Conservation (phyloP, 2,329 filamentous ascomycete genomes). For the Curvularia sp. region DNA sequence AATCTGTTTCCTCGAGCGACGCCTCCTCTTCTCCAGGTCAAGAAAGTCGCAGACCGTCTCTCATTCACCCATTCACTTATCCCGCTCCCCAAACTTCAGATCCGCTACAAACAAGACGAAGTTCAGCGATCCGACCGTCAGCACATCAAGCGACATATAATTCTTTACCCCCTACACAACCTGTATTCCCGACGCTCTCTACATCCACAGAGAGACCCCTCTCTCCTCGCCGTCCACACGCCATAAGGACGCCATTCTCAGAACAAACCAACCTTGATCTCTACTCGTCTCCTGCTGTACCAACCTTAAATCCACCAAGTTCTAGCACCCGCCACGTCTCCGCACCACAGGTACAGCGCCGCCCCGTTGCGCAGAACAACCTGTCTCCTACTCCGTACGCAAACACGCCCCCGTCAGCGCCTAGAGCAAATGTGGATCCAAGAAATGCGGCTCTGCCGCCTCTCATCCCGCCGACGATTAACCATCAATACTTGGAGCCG, state of each 20-base stretch:
- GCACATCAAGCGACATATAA: conserved; percentile 21
- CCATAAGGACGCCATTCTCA: conserved; percentile 19
- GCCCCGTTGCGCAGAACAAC: conserved; percentile 13
- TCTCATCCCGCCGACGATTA: conserved; percentile 18
- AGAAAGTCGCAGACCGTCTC: conserved; percentile 32
- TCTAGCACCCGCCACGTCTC: conserved; percentile 34
- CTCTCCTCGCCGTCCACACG: conserved; percentile 22
- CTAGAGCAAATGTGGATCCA: not conserved
- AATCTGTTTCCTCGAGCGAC: conserved; percentile 45
- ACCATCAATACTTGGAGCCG: not conserved
- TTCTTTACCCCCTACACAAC: conserved; percentile 11
- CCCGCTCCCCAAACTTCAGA: conserved; percentile 37
- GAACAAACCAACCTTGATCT: conserved; percentile 34
- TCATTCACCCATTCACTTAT: conserved; percentile 47
- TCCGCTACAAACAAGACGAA: conserved; percentile 32
- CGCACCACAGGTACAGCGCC: conserved; percentile 31
- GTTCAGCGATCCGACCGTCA: conserved; percentile 30
- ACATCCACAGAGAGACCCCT: conserved; percentile 6
- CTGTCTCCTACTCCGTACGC: conserved; percentile 12
- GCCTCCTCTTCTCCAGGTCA: conserved; percentile 31
- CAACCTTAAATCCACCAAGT: conserved; percentile 17
- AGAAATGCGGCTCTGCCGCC: conserved; percentile 22
- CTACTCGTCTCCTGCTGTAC: conserved; percentile 32
- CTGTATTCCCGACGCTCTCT: conserved; percentile 9
- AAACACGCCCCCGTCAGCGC: conserved; percentile 18